Evolutionary conservation across 805 yeast genomes (phyloP).

Genomic region (Spathaspora passalidarum): DNA sequence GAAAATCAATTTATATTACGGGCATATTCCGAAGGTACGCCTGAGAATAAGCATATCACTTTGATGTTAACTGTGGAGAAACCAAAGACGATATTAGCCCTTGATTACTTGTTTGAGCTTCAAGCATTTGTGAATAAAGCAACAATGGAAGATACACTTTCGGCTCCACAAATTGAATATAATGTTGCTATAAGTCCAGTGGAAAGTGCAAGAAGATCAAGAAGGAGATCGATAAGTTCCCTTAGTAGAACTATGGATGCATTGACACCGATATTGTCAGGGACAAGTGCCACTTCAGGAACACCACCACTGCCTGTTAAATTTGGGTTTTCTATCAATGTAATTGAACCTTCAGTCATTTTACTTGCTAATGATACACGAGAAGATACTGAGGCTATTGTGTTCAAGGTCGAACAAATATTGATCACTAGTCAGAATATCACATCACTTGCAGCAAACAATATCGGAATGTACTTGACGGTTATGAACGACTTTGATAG

Average conservation of each 20-base stretch:
- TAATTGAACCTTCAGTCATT: constrained; percentile 74
- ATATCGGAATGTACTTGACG: constrained; percentile 83
- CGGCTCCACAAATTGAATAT: neutral
- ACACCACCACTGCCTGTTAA: constrained; percentile 10
- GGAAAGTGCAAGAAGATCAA: constrained; percentile 2
- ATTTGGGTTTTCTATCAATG: constrained; percentile 58
- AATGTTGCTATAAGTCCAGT: neutral
- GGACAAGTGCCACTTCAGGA: neutral
- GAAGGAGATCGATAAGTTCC: neutral
- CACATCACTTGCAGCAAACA: constrained; percentile 63
- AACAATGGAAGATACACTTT: constrained; percentile 2
- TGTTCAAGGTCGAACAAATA: constrained; percentile 81
- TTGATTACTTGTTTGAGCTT: constrained; percentile 81
- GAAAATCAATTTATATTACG: constrained; percentile 70
- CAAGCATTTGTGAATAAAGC: constrained; percentile 61
- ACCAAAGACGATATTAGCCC: constrained; percentile 76
- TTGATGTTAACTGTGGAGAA: constrained; percentile 66
- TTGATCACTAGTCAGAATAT: constrained; percentile 66
- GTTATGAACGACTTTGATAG: constrained; percentile 67
- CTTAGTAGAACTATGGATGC: neutral
- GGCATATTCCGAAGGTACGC: constrained; percentile 41
- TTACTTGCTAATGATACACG: constrained; percentile 76
- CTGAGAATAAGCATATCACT: constrained; percentile 40
- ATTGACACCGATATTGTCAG: neutral
- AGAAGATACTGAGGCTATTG: constrained; percentile 77